Evolutionary conservation across 1,139 yeast species (phyloP), one percentile per base, ranked within the genome.

Genomic region (Debaryomyces sp.): DNA sequence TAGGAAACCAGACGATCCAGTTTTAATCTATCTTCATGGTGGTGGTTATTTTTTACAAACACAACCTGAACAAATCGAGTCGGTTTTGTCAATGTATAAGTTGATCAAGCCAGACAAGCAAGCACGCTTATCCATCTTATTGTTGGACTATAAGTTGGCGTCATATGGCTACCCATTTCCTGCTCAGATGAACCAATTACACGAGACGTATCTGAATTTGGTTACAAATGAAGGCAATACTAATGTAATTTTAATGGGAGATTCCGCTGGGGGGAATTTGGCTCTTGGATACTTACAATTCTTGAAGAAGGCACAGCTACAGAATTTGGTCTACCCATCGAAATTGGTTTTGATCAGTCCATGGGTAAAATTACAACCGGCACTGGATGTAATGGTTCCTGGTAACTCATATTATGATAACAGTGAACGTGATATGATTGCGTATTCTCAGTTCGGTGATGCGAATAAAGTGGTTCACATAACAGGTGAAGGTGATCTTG

Each of bases 261-360:
- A 74, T 55, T 71, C 77, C 0, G 77, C 78, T 12, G 79, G 79
- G 18, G 79, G 77, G 1, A 66, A 74, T 57, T 57, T 74, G 52
- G 56, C 70, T 1, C 54, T 72, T 7, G 56, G 58, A 18, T 67
- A 64, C 47, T 51, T 67, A 9, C 73, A 71, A 53, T 64, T 57
- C 43, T 57, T 72, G 54, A 61, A 63, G 21, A 32, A 43, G 22
- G 24, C 32, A 4, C 24, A 35, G 15, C 36, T 41, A 10, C 40
- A 17, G 8, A 49, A 49, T 17, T 37, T 45, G 24, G 60, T 66
- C 2, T 68, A 58, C 50, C 81, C 80, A 1, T 56, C 55, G 3
- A 62, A 70, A 44, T 53, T 69, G 40, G 50, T 73, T 1, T 62
- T 76, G 43, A 57, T 75, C 27, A 66, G 73, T 49, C 80, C 81